phyloP scores from a whole-genome alignment of 2,329 filamentous ascomycete genomes.

The Aspergillus pseudoviridinutans region DNA sequence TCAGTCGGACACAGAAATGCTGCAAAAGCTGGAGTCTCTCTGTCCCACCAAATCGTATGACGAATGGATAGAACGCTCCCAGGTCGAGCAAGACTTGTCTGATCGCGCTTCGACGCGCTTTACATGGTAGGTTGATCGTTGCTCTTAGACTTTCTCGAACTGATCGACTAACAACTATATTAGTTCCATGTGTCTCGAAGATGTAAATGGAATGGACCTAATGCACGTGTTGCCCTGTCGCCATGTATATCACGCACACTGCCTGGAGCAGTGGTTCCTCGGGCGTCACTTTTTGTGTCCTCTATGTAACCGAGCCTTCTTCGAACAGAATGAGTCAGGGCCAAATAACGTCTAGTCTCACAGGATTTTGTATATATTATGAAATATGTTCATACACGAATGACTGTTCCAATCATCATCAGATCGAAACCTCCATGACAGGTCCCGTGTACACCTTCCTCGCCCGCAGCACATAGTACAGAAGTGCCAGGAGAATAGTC shows the following conservation, averaged over 20 bases:
- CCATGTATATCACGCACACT: background rate
- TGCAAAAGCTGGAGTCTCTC: background rate
- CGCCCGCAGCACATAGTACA: constrained; percentile 39
- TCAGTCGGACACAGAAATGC: background rate
- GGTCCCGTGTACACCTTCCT: constrained; percentile 32
- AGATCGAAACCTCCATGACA: constrained; percentile 17
- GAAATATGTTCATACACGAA: background rate
- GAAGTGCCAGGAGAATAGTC: constrained; percentile 36
- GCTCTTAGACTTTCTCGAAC: background rate
- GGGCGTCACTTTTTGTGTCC: background rate
- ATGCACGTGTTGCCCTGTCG: background rate
- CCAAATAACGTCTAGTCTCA: background rate
- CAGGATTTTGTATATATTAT: background rate
- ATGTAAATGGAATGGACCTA: background rate
- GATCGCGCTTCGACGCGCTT: background rate
- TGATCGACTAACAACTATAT: background rate
- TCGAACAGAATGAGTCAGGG: background rate
- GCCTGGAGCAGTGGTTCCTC: background rate
- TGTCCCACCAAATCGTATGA: background rate
- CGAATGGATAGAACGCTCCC: background rate
- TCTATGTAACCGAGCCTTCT: background rate
- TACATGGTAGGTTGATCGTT: background rate
- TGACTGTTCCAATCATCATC: too few species aligned
- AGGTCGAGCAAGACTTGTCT: background rate
- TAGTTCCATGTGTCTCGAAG: background rate